A percentile compares a stretch with the other conserved stretches of the same genome.
Conservation (phyloP, 345 rosid species). For the Gossypium arboreum region DNA sequence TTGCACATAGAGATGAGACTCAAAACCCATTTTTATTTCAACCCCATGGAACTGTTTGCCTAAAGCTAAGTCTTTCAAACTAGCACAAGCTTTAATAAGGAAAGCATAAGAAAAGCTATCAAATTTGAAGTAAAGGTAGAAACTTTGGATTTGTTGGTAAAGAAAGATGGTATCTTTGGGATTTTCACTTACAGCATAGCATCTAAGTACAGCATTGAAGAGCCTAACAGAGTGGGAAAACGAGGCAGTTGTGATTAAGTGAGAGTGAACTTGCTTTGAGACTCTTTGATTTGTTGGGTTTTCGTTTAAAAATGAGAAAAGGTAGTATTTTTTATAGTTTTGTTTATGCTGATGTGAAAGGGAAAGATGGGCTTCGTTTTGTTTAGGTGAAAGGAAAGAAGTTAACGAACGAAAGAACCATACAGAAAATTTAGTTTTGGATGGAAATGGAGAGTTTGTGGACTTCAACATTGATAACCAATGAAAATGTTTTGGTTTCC, state of each 20-base stretch:
- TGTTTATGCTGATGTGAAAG: neutral
- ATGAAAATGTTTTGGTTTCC: neutral
- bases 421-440: neutral
- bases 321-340: constrained; percentile 12
- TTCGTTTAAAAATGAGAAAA: constrained; percentile 29
- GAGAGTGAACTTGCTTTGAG: constrained; percentile 42
- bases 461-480: neutral
- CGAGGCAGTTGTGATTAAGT: constrained; percentile 4
- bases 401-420: neutral
- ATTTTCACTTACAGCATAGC: constrained; percentile 40
- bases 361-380: neutral
- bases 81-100: constrained; percentile 45
- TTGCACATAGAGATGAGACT: constrained; percentile 56
- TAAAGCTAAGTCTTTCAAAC: constrained; percentile 23
- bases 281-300: constrained; percentile 26
- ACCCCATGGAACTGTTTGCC: constrained; percentile 63
- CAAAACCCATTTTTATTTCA: constrained; percentile 59
- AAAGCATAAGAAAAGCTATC: constrained; percentile 65
- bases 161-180: constrained; percentile 47
- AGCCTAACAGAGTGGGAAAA: constrained; percentile 31
- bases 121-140: constrained; percentile 31
- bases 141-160: constrained; percentile 42
- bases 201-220: constrained; percentile 54
- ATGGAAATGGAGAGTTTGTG: neutral
- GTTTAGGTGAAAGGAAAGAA: neutral